Base-by-base conservation (phyloP, 2,329 filamentous ascomycete species). In the Sporothrix schenckii region DNA sequence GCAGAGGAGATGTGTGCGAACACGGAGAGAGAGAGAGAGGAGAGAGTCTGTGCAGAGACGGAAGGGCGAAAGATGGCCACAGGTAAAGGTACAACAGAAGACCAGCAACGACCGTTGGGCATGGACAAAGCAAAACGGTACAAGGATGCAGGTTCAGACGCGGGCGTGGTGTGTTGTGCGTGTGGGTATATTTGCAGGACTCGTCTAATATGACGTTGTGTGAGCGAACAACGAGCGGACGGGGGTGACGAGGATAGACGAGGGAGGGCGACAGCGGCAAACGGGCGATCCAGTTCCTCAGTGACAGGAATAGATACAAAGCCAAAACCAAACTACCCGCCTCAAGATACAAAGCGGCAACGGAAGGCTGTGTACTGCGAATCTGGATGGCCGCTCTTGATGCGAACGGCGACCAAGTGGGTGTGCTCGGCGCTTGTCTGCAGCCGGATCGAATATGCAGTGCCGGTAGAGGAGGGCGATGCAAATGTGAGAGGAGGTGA, bases 351-450 rank as follows among this genome's bases (percentile, higher is more conserved):
- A 13, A 73, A 73, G 75, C 71, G 71, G 67, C 73, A 71, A 70
- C 41, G 52, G 70, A 58, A 66, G 52, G 52, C 58, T 71, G 66
- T 50, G 63, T 63, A 21, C 58, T 71, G 66, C 41, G 63, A 58
- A 21, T 52, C 47, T 63, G 34, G 39, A 39, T 63, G 34, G 16
- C 21, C 44, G 69, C 19, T 34, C 34, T 39, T 27, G 63, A 50
- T 72, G 70, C 27, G 44, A 53, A 71, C 30, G 34, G 41, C 30
- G 60, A 71, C 69, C 69, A 68, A 73, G 72, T 72, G 67, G 72
- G 73, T 75, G 76, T 75, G 74, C 72, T 74, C 74, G 78, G 79
- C 79, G 80, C 79, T 80, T 80, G 78, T 78, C 69, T 76, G 77
- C 77, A 77, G 77, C 30, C 66, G 50, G 66, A 60, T 68, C 63